A percentile compares a stretch with the other conserved stretches of the same genome.
These are phyloP conservation scores for Scutellaria baicalensis DNA, from an alignment of 257 asterid species.

Conservation along the genomic window DNA sequence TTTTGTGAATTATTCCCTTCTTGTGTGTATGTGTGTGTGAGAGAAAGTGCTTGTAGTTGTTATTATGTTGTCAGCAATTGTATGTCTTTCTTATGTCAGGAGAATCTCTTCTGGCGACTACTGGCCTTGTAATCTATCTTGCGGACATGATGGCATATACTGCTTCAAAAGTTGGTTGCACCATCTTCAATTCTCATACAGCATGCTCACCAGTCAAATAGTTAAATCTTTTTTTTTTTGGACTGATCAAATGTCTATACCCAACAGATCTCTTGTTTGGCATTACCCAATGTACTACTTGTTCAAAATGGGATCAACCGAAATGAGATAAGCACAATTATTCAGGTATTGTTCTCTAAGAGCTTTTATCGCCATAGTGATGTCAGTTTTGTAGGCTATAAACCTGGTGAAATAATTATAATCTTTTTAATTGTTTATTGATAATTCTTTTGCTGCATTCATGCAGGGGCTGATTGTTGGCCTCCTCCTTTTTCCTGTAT, in stretches of 20 bases:
- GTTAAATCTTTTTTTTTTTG: constrained; percentile 8
- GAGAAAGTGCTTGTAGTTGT: background rate
- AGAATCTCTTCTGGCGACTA: constrained; percentile 80
- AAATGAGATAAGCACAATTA: constrained; percentile 80
- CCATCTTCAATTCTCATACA: constrained; percentile 18
- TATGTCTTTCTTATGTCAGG: constrained; percentile 52
- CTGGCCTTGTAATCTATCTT: constrained; percentile 77
- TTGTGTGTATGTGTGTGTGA: background rate
- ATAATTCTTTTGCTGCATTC: constrained; percentile 6
- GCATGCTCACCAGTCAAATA: background rate
- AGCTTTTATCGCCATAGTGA: constrained; percentile 8
- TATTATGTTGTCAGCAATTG: constrained; percentile 12
- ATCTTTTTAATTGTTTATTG: background rate
- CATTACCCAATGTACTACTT: constrained; percentile 25
- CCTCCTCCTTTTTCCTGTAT: constrained; percentile 66
- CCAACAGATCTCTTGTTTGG: constrained; percentile 45
- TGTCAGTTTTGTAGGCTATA: constrained; percentile 7
- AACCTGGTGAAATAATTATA: background rate
- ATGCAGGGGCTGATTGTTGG: constrained; percentile 73
- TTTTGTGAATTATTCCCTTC: background rate
- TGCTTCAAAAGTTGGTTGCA: constrained; percentile 54
- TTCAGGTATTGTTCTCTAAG: constrained; percentile 51
- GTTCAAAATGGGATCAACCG: constrained; percentile 37
- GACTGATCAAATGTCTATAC: constrained; percentile 20
- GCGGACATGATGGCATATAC: constrained; percentile 80